Conservation (phyloP, 2,329 filamentous ascomycete species). For the Xylaria sp. region DNA sequence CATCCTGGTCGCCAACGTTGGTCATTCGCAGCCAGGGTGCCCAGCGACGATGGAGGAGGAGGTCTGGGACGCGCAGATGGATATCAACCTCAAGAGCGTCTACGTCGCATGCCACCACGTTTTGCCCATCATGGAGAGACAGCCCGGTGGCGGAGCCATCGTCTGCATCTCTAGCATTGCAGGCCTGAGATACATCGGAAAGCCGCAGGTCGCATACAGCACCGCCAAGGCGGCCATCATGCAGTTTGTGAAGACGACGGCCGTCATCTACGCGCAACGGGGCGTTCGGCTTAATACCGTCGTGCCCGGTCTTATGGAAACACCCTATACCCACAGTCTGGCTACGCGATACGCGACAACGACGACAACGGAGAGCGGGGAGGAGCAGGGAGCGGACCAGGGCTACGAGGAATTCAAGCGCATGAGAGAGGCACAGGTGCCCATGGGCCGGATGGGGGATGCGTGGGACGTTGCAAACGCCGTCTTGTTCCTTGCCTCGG, state of each 20-base stretch:
- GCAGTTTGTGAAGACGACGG: slow-evolving; percentile 56
- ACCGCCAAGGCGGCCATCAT: slow-evolving; percentile 54
- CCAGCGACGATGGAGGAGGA: slow-evolving; percentile 44
- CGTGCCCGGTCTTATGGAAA: slow-evolving; percentile 62
- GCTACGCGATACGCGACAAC: slow-evolving; percentile 50
- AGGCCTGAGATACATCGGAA: slow-evolving; percentile 55
- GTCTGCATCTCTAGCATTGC: slow-evolving; percentile 58
- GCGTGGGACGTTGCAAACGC: slow-evolving; percentile 65
- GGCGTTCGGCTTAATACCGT: slow-evolving; percentile 59
- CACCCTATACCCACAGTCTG: slow-evolving; percentile 54
- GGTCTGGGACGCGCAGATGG: slow-evolving; percentile 58
- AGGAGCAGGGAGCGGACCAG: slow-evolving; percentile 32
- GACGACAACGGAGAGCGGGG: neutral
- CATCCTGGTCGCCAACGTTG: slow-evolving; percentile 21
- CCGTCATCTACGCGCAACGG: slow-evolving; percentile 54
- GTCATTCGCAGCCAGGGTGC: slow-evolving; percentile 17
- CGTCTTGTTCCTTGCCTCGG: slow-evolving; percentile 61
- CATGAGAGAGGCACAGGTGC: slow-evolving; percentile 61
- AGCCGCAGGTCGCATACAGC: slow-evolving; percentile 51
- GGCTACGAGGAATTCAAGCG: slow-evolving; percentile 56
- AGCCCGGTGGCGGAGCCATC: slow-evolving; percentile 48
- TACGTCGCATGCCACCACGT: slow-evolving; percentile 59
- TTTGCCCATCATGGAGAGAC: slow-evolving; percentile 59
- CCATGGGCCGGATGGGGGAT: slow-evolving; percentile 63
- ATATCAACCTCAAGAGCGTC: slow-evolving; percentile 61